These are phyloP conservation scores for Alternaria gaisen DNA, from an alignment of 2,329 filamentous ascomycete species.

Conservation along the genomic window DNA sequence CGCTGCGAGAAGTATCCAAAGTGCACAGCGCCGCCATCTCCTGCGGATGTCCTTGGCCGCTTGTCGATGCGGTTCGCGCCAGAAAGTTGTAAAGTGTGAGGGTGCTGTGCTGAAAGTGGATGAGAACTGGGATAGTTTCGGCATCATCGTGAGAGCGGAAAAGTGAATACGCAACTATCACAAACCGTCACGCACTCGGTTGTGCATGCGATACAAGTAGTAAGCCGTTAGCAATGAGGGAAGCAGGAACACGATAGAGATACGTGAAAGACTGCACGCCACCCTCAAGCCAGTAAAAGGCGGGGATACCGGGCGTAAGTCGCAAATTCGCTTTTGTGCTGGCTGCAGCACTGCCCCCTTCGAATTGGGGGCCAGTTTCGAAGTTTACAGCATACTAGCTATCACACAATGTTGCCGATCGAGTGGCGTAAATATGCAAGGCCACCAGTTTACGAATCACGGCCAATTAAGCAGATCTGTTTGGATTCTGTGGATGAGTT, in stretches of 20 bases:
- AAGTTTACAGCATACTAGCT: not conserved
- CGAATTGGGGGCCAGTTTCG: not conserved
- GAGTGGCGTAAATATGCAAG: not conserved
- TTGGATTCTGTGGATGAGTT: not conserved
- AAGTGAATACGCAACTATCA: not conserved
- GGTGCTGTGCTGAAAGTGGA: not conserved
- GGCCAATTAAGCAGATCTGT: not conserved
- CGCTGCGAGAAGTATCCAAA: not conserved
- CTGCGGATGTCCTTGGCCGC: conserved; percentile 8
- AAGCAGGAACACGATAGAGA: not conserved
- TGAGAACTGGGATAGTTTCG: not conserved
- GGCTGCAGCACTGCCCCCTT: not conserved
- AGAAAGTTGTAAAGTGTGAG: not conserved
- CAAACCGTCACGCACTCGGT: not conserved
- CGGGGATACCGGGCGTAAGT: not conserved
- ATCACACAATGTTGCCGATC: not conserved
- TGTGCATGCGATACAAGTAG: not conserved
- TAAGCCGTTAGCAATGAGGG: not conserved
- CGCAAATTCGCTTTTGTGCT: not conserved
- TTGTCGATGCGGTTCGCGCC: conserved; percentile 1
- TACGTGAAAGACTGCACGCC: not conserved
- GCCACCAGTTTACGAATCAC: not conserved
- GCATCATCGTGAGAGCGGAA: not conserved
- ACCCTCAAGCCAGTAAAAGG: not conserved
- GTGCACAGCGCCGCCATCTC: conserved; percentile 1